Conservation (phyloP, 352 stramenopile genomes). For the Vaucheria bursata region DNA sequence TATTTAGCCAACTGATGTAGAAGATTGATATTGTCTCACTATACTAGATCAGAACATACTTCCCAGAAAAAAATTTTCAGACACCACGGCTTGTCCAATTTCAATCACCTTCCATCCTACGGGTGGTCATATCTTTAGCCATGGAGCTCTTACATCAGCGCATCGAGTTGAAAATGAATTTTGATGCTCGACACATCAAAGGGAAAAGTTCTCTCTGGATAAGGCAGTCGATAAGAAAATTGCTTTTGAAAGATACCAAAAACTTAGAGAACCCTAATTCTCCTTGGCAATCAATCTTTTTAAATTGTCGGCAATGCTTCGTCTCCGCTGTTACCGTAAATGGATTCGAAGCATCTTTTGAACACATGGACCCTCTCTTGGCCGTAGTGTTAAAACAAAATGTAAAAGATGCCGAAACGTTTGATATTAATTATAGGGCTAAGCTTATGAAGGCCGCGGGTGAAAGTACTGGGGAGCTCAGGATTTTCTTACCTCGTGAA, state of each 20-base stretch:
- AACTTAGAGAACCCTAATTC: background rate
- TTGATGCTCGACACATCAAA: background rate
- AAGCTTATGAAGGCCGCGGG: background rate
- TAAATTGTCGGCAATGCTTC: background rate
- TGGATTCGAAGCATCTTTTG: background rate
- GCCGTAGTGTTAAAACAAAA: background rate
- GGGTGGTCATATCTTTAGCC: background rate
- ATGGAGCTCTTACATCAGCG: background rate
- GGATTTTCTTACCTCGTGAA: background rate
- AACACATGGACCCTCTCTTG: background rate
- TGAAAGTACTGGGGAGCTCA: background rate
- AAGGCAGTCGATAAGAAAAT: background rate
- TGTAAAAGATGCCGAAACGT: background rate
- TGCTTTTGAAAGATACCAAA: no score
- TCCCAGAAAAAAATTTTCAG: background rate
- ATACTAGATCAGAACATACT: no score
- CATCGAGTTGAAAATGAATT: background rate
- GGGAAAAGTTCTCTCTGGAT: background rate
- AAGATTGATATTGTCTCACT: no score
- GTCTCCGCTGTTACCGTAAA: slow-evolving; percentile 2
- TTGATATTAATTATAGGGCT: background rate
- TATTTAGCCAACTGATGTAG: no score
- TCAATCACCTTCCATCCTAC: background rate
- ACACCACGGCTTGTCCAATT: no score
- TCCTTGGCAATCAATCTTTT: background rate